Percentiles rank a stretch among this genome's conserved stretches.
phyloP scores from a whole-genome alignment of 192 early-diverging fungal genomes.

The Coemansia guatemalensis region DNA sequence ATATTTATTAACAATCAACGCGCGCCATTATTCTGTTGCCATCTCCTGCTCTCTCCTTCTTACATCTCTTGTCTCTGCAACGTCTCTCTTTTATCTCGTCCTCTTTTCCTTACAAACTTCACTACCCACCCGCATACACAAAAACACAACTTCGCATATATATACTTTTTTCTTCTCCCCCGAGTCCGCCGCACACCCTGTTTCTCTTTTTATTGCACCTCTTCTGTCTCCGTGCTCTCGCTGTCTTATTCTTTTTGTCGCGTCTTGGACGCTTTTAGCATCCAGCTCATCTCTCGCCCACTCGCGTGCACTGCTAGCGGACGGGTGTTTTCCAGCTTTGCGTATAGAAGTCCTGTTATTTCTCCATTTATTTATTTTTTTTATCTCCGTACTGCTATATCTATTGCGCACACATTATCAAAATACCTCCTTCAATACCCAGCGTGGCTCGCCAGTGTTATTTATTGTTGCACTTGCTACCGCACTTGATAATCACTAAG shows the following conservation, averaged over 20 bases:
- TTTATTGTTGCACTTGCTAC: background rate
- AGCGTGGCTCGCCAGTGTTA: background rate
- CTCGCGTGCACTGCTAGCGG: background rate
- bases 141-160: slow-evolving; percentile 1
- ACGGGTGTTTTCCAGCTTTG: background rate
- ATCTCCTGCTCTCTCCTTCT: slow-evolving; percentile 5
- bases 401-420: background rate
- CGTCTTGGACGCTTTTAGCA: slow-evolving; percentile 4
- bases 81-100: slow-evolving; percentile 10
- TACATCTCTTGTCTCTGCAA: slow-evolving; percentile 13
- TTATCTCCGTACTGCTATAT: too few species aligned
- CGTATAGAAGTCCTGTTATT: background rate
- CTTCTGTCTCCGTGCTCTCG: background rate
- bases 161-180: background rate
- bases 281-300: background rate
- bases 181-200: background rate
- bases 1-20: slow-evolving; percentile 33
- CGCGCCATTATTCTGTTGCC: slow-evolving; percentile 5
- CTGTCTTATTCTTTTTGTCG: background rate
- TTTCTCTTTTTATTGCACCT: slow-evolving; percentile 8
- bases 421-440: background rate
- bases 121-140: slow-evolving; percentile 13
- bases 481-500: background rate
- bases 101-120: slow-evolving; percentile 4
- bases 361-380: background rate